Evolutionary conservation across 352 stramenopile species (phyloP), one percentile per base, ranked within the genome.

Genomic region (Plasmopara viticola): DNA sequence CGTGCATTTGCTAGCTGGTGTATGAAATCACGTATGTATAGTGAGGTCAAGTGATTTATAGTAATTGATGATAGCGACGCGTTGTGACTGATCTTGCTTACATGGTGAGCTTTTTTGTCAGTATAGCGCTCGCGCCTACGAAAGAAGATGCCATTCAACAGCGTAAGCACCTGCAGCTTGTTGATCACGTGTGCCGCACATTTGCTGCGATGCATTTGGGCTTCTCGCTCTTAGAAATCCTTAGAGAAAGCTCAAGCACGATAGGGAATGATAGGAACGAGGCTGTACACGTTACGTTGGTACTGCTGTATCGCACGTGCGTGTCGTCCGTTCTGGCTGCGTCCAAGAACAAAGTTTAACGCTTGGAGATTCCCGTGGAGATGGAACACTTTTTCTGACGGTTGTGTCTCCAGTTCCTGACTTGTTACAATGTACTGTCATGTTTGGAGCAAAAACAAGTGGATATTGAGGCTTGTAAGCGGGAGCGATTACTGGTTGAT

Each of bases 101-200:
- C 51, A 68, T 93, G 13, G 72, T 89, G 28, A 90, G 79, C 49
- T 93, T 93, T 59, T 65, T 90, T 28, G 83, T 90, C 51, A 90
- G 78, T 40, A 73, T 69, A 5, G 66, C 84, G 14, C 68, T 93
- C n/a, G 67, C 73, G 28, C 35, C 68, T 35, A 58, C 64, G 20
- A 44, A 53, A 7, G 42, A 51, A 15, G 59, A 50, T 9, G 25
- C 20, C 7, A 14, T 58, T 18, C 61, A 56, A n/a, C 52, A 61
- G 30, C 53, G 43, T 18, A 65, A 84, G 51, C 78, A 89, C 13
- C 55, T 87, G 12, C 49, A 74, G 40, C 60, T 90, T 34, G 78
- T 80, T 35, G 62, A 66, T 9, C 83, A 93, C 48, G 78, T 90
- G 4, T 84, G 79, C 33, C 67, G 60, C 25, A 72, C 85, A 12